Evolutionary conservation across 257 asterid genomes (phyloP), one percentile per base, ranked within the genome.

Genomic region (Capsicum chinense): DNA sequence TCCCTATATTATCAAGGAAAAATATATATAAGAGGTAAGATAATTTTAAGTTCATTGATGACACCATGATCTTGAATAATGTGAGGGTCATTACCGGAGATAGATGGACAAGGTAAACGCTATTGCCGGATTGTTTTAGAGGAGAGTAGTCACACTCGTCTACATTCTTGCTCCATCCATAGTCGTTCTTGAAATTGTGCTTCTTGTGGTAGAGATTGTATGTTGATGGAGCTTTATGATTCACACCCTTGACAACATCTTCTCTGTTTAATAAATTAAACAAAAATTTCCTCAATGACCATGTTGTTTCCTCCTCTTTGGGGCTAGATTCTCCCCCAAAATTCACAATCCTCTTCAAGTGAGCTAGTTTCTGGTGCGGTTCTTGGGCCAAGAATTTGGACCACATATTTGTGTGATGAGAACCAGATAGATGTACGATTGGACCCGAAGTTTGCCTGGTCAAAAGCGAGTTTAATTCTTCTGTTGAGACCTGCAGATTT

Each of bases 161-260:
- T 86, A 96, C 83, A 0, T 95, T 98, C 66, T 83, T 64, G 90
- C 97, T 94, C 93, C 90, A 94, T 1, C 99, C 99, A 10, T 92
- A 93, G 11, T 94, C 69, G 83, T 94, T 94, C 85, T 84, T 50
- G 89, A 92, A 94, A 79, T 89, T 94, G 26, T 96, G 89, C 19
- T 88, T 88, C 35, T 86, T 62, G 6, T 90, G 89, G 57, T 87
- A 92, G 76, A 96, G 78, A 86, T 96, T 96, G 79, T 89, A 93
- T 1, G 98, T 35, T 3, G 92, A 93, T 0, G 95, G 94, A 1
- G 91, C 94, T 76, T 86, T 89, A 0, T 71, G 79, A 9, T 9
- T n/a, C 67, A 9, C 12, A 2, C 67, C 4, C 26, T 71, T n/a
- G 79, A n/a, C 6, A 71, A 9, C 57, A 84, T 0, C 56, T 74